Evolutionary conservation across 768 basidiomycete species (phyloP).

Genomic region (Hydnomerulius pinastri): DNA sequence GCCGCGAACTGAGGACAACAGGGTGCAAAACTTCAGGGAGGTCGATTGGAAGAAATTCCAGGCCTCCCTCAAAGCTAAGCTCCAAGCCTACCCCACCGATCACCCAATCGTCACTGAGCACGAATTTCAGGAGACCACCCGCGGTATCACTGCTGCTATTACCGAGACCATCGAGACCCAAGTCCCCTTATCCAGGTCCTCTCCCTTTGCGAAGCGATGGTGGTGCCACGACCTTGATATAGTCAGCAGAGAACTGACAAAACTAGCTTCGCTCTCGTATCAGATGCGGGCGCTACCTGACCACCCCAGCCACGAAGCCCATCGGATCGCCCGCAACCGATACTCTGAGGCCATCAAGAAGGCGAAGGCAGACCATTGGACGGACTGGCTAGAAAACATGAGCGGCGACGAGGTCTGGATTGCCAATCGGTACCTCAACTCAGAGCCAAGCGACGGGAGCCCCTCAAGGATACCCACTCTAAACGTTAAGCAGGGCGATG

Average conservation of each 20-base stretch:
- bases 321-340: too few relatives aligned
- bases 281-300: neutral
- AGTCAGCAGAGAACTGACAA: neutral
- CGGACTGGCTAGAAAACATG: too few relatives aligned
- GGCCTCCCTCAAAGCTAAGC: neutral
- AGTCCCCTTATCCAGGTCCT: constrained; percentile 10
- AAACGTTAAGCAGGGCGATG: too few relatives aligned
- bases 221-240: constrained; percentile 17
- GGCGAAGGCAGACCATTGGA: too few relatives aligned
- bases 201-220: constrained; percentile 22
- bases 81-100: neutral
- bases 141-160: constrained; percentile 14
- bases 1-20: fast-evolving
- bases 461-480: too few relatives aligned
- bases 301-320: neutral
- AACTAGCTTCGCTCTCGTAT: neutral
- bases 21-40: constrained; percentile 3
- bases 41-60: constrained; percentile 11
- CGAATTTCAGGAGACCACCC: constrained; percentile 5
- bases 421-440: too few relatives aligned
- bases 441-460: too few relatives aligned
- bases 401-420: too few relatives aligned
- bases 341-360: too few relatives aligned
- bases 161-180: constrained; percentile 7
- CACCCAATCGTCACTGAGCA: neutral